Evolutionary conservation across 306 rosid species (phyloP).

Genomic region (Citrullus colocynthis): DNA sequence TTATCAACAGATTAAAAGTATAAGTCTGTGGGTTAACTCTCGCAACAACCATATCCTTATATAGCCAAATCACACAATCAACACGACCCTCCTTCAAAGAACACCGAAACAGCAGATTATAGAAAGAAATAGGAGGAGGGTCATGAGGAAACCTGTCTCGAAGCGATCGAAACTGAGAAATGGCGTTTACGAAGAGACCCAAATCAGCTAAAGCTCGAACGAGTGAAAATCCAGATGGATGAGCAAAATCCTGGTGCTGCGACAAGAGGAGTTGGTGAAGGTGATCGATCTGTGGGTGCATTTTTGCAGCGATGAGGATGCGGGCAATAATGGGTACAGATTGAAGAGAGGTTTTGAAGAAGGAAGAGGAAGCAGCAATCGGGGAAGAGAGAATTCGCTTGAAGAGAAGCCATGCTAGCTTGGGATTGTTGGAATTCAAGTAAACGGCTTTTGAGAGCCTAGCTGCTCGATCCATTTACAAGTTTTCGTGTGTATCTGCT

Average conservation of each 20-base stretch:
- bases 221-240: conserved; percentile 30
- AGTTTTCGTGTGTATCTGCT: not conserved
- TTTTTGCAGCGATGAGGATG: conserved; percentile 39
- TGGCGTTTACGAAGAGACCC: conserved; percentile 32
- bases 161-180: conserved; percentile 51
- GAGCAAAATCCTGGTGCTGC: conserved; percentile 30
- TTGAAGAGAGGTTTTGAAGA: conserved; percentile 12
- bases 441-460: conserved; percentile 29
- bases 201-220: conserved; percentile 29
- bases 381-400: conserved; percentile 50
- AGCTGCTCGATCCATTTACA: conserved; percentile 24
- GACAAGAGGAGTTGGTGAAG: conserved; percentile 34
- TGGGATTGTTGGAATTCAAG: conserved; percentile 47
- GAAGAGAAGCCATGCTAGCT: conserved; percentile 70
- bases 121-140: conserved; percentile 35
- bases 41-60: conserved; percentile 55
- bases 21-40: conserved; percentile 55
- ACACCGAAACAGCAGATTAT: conserved; percentile 51
- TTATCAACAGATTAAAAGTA: conserved; percentile 61
- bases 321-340: conserved; percentile 37
- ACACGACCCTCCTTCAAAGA: conserved; percentile 26
- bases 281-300: conserved; percentile 42
- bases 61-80: conserved; percentile 43
- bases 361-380: conserved; percentile 5
- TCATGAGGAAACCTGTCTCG: conserved; percentile 37